Base-by-base conservation (phyloP, 2,329 filamentous ascomycete genomes). In the Fusarium devonianum region DNA sequence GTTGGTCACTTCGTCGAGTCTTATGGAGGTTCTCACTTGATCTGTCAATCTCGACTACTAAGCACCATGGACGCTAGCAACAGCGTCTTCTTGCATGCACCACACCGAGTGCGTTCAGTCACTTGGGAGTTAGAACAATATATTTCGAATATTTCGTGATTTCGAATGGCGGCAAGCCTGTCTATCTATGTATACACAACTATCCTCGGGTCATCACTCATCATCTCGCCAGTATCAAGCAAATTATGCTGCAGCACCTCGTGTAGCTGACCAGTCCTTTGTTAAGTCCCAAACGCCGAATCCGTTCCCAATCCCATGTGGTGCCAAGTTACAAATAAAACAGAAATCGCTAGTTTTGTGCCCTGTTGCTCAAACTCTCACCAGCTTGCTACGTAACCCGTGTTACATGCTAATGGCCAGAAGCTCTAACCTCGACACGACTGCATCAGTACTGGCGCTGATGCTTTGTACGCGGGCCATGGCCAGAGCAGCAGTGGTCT, bases 401-500 rank as follows among this genome's bases (percentile, higher is more conserved):
- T 9, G 23, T 61, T 66, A 74, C 43, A 72, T 40, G 38, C 68
- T 70, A 56, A 63, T 58, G 5, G 72, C 73, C 53, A 74, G 54
- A 17, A 73, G 62, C 47, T 74, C 72, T 59, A 74, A 59, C 50
- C 72, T 67, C 46, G 72, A 70, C 26, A 70, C 56, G 12, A 73
- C 62, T 16, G 69, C 61, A 33, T 72, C 71, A 19, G 70, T 63
- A 50, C 56, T 64, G 19, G 69, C 73, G 17, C 75, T 74, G 49
- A 84, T 75, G 56, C 75, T 75, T 64, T 80, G 75, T 37, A 83
- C 75, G 19, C 78, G 75, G 37, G 73, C 76, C 69, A 81, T 74
- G 28, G 78, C 75, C 14, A 78, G 57, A 7, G 67, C 67, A 19
- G 78, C 75, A 18, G 69, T 62, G 7, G 68, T 68, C 39, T 79